Conservation (phyloP, 108 stramenopile genomes). For the Fistulifera pelliculosa region DNA sequence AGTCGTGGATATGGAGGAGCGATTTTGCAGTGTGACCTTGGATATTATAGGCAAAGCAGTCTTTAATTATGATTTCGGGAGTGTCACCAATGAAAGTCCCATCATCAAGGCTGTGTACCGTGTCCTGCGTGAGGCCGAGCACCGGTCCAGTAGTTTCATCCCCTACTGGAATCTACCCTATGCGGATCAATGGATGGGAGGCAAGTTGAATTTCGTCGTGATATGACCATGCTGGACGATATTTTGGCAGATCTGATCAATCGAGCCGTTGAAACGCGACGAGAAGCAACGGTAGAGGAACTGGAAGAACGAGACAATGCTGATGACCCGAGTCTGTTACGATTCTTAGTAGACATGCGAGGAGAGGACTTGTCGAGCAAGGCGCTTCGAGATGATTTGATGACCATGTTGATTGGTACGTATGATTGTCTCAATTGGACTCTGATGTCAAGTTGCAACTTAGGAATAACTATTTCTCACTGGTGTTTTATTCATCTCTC, state of each 20-base stretch:
- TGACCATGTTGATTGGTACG: slow-evolving; percentile 84
- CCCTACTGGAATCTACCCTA: slow-evolving; percentile 90
- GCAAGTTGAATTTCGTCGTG: slow-evolving; percentile 81
- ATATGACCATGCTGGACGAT: slow-evolving; percentile 85
- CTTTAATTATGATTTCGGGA: slow-evolving; percentile 88
- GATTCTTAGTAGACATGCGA: slow-evolving; percentile 85
- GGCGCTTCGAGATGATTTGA: slow-evolving; percentile 81
- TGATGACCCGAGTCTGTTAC: slow-evolving; percentile 70
- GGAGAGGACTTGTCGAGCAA: slow-evolving; percentile 79
- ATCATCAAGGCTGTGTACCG: slow-evolving; percentile 88
- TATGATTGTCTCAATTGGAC: slow-evolving; percentile 18
- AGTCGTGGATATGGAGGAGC: slow-evolving; percentile 81
- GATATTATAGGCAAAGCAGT: slow-evolving; percentile 88
- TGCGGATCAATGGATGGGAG: slow-evolving; percentile 86
- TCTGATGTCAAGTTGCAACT: neutral
- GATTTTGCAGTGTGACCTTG: slow-evolving; percentile 83
- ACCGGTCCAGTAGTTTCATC: slow-evolving; percentile 81
- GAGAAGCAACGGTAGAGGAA: slow-evolving; percentile 76
- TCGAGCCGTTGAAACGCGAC: slow-evolving; percentile 60
- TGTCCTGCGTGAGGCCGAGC: slow-evolving; percentile 80
- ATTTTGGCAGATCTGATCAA: slow-evolving; percentile 81
- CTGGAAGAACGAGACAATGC: slow-evolving; percentile 69
- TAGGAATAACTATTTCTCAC: neutral
- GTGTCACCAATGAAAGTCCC: slow-evolving; percentile 78
- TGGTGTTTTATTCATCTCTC: neutral